Evolutionary conservation across 257 asterid species (phyloP).

Genomic region (Pogostemon cablin): DNA sequence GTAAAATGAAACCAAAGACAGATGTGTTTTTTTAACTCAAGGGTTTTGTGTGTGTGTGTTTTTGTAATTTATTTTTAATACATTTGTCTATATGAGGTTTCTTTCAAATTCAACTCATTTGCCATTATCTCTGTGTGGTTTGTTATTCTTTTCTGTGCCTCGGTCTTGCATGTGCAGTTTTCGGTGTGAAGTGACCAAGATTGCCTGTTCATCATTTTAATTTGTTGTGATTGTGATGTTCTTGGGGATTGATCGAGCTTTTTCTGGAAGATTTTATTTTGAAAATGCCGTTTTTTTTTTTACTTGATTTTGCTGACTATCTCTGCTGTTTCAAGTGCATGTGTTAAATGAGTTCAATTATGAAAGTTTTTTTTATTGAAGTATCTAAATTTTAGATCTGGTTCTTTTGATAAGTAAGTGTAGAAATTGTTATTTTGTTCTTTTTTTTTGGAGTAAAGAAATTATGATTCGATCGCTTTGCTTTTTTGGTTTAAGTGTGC

Average conservation of each 20-base stretch:
- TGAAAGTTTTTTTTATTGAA: background rate
- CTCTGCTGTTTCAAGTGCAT: constrained; percentile 15
- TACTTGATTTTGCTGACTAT: constrained; percentile 17
- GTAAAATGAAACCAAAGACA: constrained; percentile 6
- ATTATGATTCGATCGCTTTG: background rate
- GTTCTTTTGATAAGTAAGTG: constrained; percentile 7
- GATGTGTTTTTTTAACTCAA: background rate
- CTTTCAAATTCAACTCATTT: background rate
- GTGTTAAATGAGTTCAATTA: constrained; percentile 7
- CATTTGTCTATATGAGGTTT: background rate
- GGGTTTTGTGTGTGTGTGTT: background rate
- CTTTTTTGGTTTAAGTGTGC: background rate
- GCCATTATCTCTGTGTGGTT: background rate
- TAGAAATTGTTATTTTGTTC: background rate
- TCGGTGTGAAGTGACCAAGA: constrained; percentile 5
- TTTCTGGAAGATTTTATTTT: background rate
- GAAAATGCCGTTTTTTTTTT: constrained; percentile 1
- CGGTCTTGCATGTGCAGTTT: constrained; percentile 28
- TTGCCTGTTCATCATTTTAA: background rate
- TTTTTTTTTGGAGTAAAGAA: background rate
- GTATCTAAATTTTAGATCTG: constrained; percentile 22
- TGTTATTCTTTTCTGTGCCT: background rate
- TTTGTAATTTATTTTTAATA: too few species aligned
- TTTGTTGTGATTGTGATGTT: background rate
- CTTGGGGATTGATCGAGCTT: background rate